Evolutionary conservation across 202 grass and related monocot species (phyloP), one percentile per base, ranked within the genome.

Genomic region (Saccharum hybrid): DNA sequence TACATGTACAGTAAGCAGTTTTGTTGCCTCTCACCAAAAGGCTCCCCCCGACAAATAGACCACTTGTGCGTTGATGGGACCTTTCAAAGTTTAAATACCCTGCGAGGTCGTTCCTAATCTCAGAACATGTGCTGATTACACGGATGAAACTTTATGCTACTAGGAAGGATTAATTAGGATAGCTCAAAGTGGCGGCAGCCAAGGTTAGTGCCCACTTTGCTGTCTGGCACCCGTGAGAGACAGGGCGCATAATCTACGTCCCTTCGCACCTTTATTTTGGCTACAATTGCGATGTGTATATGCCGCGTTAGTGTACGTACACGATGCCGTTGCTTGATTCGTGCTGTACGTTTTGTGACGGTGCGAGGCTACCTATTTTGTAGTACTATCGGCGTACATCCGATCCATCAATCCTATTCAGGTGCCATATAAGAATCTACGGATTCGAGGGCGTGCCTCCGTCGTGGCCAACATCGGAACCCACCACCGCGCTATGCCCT

Each of bases 401-500:
- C n/a, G n/a, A n/a, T n/a, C 10, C 57, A 66, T 63, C 63, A 41
- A 3, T 21, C 66, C 56, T 21, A 36, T 72, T 86, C 41, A 56
- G 68, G 62, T 38, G 66, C 14, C 66, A 41, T 87, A 82, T 82
- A 26, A 43, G 46, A 64, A 75, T 75, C 3, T 26, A 51, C 52
- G 62, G 73, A 81, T 49, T 49, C 41, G 84, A 71, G 75, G 84
- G 73, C 22, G 80, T 86, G 84, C 80, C 75, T 54, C 84, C 75
- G 16, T 66, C 52, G 75, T 90, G 88, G 80, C 80, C 63, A 87
- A 84, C 88, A 87, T 26, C 4, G 72, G 63, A 64, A 77, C 84
- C 84, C 76, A 84, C 75, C 70, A 49, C 43, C 15, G 42, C 69
- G 48, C 56, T 64, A 68, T 30, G 63, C 61, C 12, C 3, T 63